These are phyloP conservation scores for Pyrus communis DNA, from an alignment of 306 rosid genomes.

Conservation along the genomic window DNA sequence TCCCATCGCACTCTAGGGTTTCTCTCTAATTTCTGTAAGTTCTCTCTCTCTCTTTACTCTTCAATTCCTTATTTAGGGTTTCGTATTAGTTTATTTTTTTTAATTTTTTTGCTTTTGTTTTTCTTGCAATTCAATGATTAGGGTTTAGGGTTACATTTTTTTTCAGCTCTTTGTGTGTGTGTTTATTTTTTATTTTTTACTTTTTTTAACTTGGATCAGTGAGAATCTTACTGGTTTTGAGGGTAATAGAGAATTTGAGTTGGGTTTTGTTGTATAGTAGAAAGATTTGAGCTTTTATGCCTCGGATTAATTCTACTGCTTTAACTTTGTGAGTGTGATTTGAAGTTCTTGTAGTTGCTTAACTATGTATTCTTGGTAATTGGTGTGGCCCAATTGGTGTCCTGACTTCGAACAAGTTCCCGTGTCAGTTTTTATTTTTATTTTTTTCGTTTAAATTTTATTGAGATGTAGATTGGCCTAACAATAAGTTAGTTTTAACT, in stretches of 20 bases:
- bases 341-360: neutral
- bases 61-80: neutral
- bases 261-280: neutral
- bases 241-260: neutral
- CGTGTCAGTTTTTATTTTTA: neutral
- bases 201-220: neutral
- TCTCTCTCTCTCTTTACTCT: neutral
- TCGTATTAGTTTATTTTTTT: neutral
- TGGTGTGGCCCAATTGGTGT: neutral
- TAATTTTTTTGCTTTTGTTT: neutral
- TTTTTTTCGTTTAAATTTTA: neutral
- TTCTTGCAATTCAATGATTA: neutral
- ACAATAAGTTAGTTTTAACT: neutral
- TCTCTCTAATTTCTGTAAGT: neutral
- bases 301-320: neutral
- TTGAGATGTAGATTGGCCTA: neutral
- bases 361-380: neutral
- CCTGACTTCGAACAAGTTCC: neutral
- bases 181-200: no score
- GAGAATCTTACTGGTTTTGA: neutral
- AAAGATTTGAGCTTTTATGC: neutral
- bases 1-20: constrained; percentile 1
- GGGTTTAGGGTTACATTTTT: neutral
- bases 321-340: neutral
- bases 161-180: neutral